Percentiles rank a stretch among this genome's conserved stretches.
These are phyloP conservation scores for Phytopythium vexans DNA, from an alignment of 352 stramenopile genomes.

Conservation along the genomic window DNA sequence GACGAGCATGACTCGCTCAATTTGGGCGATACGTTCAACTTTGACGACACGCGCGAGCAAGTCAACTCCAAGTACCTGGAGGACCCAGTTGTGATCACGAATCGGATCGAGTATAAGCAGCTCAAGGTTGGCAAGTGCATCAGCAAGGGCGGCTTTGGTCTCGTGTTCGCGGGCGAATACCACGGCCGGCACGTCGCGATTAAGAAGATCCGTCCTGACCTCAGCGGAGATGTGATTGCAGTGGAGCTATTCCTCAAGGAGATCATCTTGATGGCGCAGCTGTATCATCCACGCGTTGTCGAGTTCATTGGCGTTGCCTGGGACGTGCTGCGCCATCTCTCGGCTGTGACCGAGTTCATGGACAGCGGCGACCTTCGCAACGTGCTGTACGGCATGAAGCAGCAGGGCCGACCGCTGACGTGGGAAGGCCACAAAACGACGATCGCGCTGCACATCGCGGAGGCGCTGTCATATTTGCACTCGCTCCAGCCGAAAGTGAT, in stretches of 20 bases:
- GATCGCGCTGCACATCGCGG: slow-evolving; percentile 48
- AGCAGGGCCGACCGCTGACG: slow-evolving; percentile 22
- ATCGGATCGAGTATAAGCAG: slow-evolving; percentile 37
- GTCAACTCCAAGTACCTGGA: slow-evolving; percentile 30
- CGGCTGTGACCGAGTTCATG: slow-evolving; percentile 57
- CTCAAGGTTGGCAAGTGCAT: slow-evolving; percentile 37
- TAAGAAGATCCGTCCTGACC: slow-evolving; percentile 41
- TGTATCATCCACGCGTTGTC: slow-evolving; percentile 43
- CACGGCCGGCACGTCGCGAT: slow-evolving; percentile 35
- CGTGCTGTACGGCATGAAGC: slow-evolving; percentile 36
- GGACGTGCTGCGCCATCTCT: slow-evolving; percentile 36
- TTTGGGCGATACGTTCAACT: slow-evolving; percentile 25
- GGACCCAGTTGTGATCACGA: slow-evolving; percentile 44
- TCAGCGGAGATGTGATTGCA: slow-evolving; percentile 14
- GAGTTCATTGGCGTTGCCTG: slow-evolving; percentile 46
- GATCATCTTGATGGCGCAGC: slow-evolving; percentile 38
- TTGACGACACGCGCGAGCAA: slow-evolving; percentile 28
- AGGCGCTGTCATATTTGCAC: slow-evolving; percentile 51
- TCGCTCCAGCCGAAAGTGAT: slow-evolving; percentile 45
- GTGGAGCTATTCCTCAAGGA: slow-evolving; percentile 43
- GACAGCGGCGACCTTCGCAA: slow-evolving; percentile 49
- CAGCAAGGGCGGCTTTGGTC: slow-evolving; percentile 41
- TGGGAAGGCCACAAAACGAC: slow-evolving; percentile 42
- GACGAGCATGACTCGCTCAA: slow-evolving; percentile 23
- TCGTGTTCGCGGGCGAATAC: slow-evolving; percentile 49